Evolutionary conservation across 2,329 filamentous ascomycete species (phyloP).

Genomic region (Lasiodiplodia citricola): DNA sequence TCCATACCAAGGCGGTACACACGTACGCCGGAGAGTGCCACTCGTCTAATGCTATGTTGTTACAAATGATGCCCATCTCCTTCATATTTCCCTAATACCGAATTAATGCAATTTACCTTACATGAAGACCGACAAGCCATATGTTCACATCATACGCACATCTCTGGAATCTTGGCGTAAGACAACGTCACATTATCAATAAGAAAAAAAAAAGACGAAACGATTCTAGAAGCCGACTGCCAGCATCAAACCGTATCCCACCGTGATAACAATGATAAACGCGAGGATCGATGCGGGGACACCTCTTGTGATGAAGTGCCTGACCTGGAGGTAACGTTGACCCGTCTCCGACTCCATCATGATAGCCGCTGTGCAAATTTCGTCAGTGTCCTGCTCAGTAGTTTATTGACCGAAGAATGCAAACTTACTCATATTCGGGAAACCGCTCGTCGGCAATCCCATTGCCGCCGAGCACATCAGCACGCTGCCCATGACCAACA

Average conservation of each 20-base stretch:
- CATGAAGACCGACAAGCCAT: not conserved
- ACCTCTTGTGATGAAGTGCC: slow-evolving; percentile 93
- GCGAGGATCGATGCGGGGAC: slow-evolving; percentile 85
- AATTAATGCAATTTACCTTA: not conserved
- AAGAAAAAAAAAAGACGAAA: not conserved
- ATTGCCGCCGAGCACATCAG: slow-evolving; percentile 98
- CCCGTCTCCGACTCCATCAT: slow-evolving; percentile 94
- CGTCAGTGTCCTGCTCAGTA: not conserved
- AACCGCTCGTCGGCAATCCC: slow-evolving; percentile 93
- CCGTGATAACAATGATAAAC: slow-evolving; percentile 79
- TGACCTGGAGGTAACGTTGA: slow-evolving; percentile 87
- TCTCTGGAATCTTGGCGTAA: not conserved
- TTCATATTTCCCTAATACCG: not conserved
- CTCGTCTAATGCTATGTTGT: slow-evolving; percentile 15
- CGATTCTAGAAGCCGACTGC: slow-evolving; percentile 65
- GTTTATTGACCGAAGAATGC: not conserved
- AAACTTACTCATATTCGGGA: slow-evolving; percentile 98
- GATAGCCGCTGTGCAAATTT: slow-evolving; percentile 73
- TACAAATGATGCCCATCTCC: not conserved
- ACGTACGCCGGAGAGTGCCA: not conserved
- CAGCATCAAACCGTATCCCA: slow-evolving; percentile 91
- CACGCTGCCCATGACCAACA: slow-evolving; percentile 92
- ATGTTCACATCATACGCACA: not conserved
- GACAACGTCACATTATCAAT: not conserved
- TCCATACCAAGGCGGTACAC: not conserved